Base-by-base conservation (phyloP, 176 grass and related monocot genomes). In the Oryza longistaminata region DNA sequence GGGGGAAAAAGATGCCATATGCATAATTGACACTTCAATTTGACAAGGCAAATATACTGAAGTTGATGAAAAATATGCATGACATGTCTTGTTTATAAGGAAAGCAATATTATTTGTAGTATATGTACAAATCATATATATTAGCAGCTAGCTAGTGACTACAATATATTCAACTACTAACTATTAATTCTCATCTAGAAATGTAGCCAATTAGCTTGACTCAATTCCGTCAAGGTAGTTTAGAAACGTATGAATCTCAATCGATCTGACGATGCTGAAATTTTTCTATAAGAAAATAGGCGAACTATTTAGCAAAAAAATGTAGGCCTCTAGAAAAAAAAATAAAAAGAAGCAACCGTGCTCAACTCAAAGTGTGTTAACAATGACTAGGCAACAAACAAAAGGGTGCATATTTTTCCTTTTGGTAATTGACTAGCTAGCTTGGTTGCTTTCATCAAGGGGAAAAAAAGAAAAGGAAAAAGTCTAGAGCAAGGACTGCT, bases 371-470 rank as follows among this genome's bases (percentile, higher is more conserved):
- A 90, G 68, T 27, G 46, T 73, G 68, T 74, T 74, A 87, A 83
- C 68, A 87, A 69, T 69, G 88, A 90, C 88, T 69, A 73, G 74
- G 27, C 80, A 83, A 73, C 84, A 87, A 74, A 74, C 75, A 68
- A 83, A 90, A 87, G 74, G 46, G 11, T 37, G 73, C 73, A 68
- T 14, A 78, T 15, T 71, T 83, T 84, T 74, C 37, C 19, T 75
- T 84, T 75, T 26, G 71, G 82, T 67, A 75, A 84, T 84, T 84
- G 71, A 75, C 71, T 84, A 67, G 62, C 84, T 62, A 74, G 62
- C 79, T 69, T 27, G 4, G 84, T 73, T 79, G 75, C 83, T 90
- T 87, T 87, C 75, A 79, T 21, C 26, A 66, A 90, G 78, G 73
- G 27, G 3, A 17, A 34, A 77, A 31, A 42, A 9, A 40, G 39